Percentiles rank a stretch among this genome's conserved stretches.
Conservation (phyloP, 176 grass and related monocot species). For the Carex parvula region DNA sequence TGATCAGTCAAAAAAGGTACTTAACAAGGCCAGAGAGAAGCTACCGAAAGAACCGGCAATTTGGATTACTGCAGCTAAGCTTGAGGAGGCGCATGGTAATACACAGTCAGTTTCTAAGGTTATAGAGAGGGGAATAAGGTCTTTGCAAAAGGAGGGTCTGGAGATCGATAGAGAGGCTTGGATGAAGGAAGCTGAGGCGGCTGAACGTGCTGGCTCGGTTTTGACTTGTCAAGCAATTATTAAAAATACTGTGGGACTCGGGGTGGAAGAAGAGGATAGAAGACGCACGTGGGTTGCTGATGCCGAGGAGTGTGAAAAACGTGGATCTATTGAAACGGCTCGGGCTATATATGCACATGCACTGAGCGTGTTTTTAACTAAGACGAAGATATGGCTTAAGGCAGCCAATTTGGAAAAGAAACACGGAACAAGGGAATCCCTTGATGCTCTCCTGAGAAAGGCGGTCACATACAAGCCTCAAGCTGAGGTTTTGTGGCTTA, state of each 20-base stretch:
- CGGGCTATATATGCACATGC: slow-evolving; percentile 91
- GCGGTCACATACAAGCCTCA: slow-evolving; percentile 82
- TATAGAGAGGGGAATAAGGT: slow-evolving; percentile 76
- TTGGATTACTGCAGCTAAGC: slow-evolving; percentile 95
- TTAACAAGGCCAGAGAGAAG: slow-evolving; percentile 82
- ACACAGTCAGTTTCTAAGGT: slow-evolving; percentile 67
- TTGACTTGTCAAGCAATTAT: slow-evolving; percentile 88
- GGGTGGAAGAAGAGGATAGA: slow-evolving; percentile 86
- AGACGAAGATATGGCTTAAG: slow-evolving; percentile 94
- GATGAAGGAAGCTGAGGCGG: slow-evolving; percentile 90
- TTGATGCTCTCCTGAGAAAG: slow-evolving; percentile 78
- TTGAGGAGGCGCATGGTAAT: slow-evolving; percentile 88
- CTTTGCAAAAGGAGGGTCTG: slow-evolving; percentile 72
- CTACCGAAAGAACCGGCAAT: slow-evolving; percentile 80
- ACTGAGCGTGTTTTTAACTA: slow-evolving; percentile 62
- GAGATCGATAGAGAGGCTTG: slow-evolving; percentile 87
- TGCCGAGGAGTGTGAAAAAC: slow-evolving; percentile 94
- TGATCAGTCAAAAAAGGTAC: slow-evolving; percentile 88
- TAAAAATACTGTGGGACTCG: slow-evolving; percentile 75
- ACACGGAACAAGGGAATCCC: slow-evolving; percentile 80
- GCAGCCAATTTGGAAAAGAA: slow-evolving; percentile 95
- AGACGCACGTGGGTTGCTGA: slow-evolving; percentile 96
- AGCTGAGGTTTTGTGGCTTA: slow-evolving; percentile 91
- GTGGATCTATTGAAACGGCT: slow-evolving; percentile 88
- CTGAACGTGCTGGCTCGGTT: slow-evolving; percentile 76